A percentile compares a stretch with the other conserved stretches of the same genome.
Evolutionary conservation across 305 asterid species (phyloP).

Genomic region (Salvia sclarea): DNA sequence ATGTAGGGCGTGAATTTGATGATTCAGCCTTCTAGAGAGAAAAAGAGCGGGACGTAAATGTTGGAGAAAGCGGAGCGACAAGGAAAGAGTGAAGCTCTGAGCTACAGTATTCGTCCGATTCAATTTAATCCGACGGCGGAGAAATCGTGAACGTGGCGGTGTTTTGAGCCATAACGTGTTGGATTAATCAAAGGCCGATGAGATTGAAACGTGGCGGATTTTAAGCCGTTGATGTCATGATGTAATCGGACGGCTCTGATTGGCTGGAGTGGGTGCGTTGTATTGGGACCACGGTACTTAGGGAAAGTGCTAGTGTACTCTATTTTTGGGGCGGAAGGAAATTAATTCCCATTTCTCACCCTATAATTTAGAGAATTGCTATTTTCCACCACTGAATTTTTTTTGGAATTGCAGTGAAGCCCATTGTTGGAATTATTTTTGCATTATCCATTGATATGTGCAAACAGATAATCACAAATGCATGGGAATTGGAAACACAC

Average conservation of each 20-base stretch:
- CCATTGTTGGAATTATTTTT: background rate
- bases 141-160: constrained; percentile 56
- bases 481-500: background rate
- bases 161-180: constrained; percentile 66
- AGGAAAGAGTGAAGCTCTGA: constrained; percentile 15
- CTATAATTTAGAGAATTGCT: no score
- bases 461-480: background rate
- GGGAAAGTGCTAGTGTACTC: background rate
- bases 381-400: background rate
- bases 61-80: constrained; percentile 29
- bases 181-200: constrained; percentile 67
- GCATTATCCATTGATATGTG: background rate
- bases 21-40: constrained; percentile 34
- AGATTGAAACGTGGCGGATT: constrained; percentile 68
- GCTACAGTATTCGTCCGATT: constrained; percentile 56
- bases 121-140: constrained; percentile 42
- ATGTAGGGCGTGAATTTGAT: constrained; percentile 7
- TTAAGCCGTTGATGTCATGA: constrained; percentile 35
- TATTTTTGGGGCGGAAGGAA: background rate
- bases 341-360: background rate
- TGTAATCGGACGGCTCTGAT: constrained; percentile 38
- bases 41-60: constrained; percentile 70
- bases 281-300: constrained; percentile 31
- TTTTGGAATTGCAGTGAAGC: background rate
- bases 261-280: constrained; percentile 36